Evolutionary conservation across 805 yeast species (phyloP), one percentile per base, ranked within the genome.

Genomic region (Wickerhamiella cacticola): DNA sequence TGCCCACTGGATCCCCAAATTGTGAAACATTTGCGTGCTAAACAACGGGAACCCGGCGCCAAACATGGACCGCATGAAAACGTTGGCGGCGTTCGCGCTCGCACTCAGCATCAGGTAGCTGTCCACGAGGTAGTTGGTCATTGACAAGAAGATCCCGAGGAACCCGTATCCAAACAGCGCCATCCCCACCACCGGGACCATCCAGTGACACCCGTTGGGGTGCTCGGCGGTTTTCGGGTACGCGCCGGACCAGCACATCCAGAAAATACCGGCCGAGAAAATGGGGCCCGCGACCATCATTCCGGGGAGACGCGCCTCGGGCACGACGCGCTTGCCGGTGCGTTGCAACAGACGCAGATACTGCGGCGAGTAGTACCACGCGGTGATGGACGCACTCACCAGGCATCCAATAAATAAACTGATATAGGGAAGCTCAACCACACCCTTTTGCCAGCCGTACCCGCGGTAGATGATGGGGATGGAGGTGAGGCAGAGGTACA

Each of bases 171-270:
- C 76, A 47, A 75, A 70, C 18, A 73, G 55, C 7, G 68, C 67
- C n/a, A 78, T 70, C 5, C 78, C 81, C 40, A 78, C 63, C 62
- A 74, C 68, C 22, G 80, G 83, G 6, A 69, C 74, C n/a, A 71
- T 62, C 78, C 78, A 75, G 60, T 80, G 95, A 38, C 85, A 76
- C 16, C 47, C 47, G 24, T 35, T 22, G 19, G 47, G 47, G 41
- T 75, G 79, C 45, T 48, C 41, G 33, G 84, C 75, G 38, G 64
- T 64, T 22, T 79, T 64, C 41, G 74, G 79, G 63, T 79, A 87
- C 53, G 76, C 73, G 60, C 95, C 95, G 8, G 89, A 69, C 95
- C 95, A 87, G 49, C 83, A 76, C 62, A 87, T 71, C 95, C 95
- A 82, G 58, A 86, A 71, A 52, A 86, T 68, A 46, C 95, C 95